Base-by-base conservation (phyloP, 305 asterid genomes). In the Lippia alba region DNA sequence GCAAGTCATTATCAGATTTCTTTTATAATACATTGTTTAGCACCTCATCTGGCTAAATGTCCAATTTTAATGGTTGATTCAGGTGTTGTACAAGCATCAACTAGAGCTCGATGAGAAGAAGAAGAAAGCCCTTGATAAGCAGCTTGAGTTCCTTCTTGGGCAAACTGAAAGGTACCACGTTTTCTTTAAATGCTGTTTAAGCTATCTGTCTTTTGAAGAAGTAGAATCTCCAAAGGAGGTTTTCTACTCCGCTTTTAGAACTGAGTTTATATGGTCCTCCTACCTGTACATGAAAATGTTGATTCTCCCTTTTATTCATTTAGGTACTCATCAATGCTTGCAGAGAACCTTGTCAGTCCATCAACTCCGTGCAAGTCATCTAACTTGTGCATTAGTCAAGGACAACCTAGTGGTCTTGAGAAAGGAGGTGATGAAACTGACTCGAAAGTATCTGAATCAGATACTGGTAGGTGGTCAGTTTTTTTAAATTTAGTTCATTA, bases 281-380 rank as follows among this genome's bases (percentile, higher is more conserved):
- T 40, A 61, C 67, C 45, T 49, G 53, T 18, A 15, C 66, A 48
- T 64, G 78, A 58, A 70, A 62, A 18, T 56, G 56, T 49, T 70
- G 65, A 58, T 64, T 20, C 67, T 53, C 20, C 24, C 32, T 48
- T 66, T 17, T 73, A 63, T 71, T 72, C 61, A 73, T 57, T 46
- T 72, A 95, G 99, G 93, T 95, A 95, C 79, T 92, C 98, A 18
- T 89, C 99, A 49, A 95, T 95, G 99, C 87, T 95, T 72, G 99
- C 99, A 48, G 98, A 95, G 82, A 95, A 95, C 84, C 97, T 95
- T 70, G 93, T 90, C 67, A 81, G 77, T 71, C 71, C 97, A 66
- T 83, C 88, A 30, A 78, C 81, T 80, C 85, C 62, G 62, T 55
- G 80, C 83, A 81, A 83, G 80, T 55, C 81, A 56, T 66, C 84